A percentile compares a stretch with the other conserved stretches of the same genome.
These are phyloP conservation scores for Haplographium delicatum DNA, from an alignment of 495 filamentous ascomycete species.

Conservation along the genomic window DNA sequence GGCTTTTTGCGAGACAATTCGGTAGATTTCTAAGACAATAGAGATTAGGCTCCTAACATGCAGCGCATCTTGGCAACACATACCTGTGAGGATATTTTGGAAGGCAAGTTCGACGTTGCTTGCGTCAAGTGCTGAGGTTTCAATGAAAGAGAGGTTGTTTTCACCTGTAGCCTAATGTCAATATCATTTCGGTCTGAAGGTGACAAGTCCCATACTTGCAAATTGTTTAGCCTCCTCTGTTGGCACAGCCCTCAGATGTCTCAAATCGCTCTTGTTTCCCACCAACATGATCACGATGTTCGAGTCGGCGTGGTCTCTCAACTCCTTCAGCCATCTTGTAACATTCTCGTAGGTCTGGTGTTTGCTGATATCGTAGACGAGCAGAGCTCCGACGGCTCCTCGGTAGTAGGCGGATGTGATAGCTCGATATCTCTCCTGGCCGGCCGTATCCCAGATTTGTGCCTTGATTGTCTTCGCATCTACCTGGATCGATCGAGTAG, in stretches of 20 bases:
- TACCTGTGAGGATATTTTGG: constrained; percentile 98
- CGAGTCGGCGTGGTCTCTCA: constrained; percentile 94
- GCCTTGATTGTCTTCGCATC: constrained; percentile 99
- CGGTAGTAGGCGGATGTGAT: constrained; percentile 99
- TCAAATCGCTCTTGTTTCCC: constrained; percentile 99
- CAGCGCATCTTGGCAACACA: constrained; percentile 26
- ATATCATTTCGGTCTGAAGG: constrained; percentile 9
- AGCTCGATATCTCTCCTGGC: constrained; percentile 97
- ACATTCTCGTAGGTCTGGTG: constrained; percentile 99
- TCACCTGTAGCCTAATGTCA: constrained; percentile 57
- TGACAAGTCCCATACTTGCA: constrained; percentile 64
- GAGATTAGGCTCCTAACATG: background rate
- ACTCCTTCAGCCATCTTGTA: constrained; percentile 97
- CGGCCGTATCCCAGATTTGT: constrained; percentile 99
- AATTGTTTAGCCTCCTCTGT: constrained; percentile 98
- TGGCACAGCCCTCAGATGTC: constrained; percentile 93
- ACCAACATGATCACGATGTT: constrained; percentile 99
- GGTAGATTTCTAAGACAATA: constrained; percentile 82
- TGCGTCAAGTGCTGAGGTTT: constrained; percentile 97
- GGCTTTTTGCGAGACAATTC: constrained; percentile 96
- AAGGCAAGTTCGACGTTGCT: constrained; percentile 99
- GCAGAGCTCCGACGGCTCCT: constrained; percentile 91
- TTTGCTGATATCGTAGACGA: constrained; percentile 99
- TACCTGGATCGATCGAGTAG: constrained; percentile 97
- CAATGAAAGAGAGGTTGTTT: constrained; percentile 95